These are phyloP conservation scores for Posidonia oceanica DNA, from an alignment of 116 monocot genomes.

Conservation along the genomic window DNA sequence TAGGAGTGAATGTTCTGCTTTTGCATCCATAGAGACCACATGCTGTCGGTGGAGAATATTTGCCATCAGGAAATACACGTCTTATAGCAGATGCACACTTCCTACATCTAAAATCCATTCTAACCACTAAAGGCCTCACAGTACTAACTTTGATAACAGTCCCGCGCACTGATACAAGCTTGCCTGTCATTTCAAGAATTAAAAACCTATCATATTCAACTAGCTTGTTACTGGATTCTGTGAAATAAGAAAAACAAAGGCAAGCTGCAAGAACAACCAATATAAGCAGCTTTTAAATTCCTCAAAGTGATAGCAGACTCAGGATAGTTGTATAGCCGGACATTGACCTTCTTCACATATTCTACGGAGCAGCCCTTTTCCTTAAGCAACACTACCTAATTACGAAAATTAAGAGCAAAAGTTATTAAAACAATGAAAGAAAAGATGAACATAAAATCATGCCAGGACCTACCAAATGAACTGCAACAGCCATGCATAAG, in stretches of 20 bases:
- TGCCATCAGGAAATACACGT: conserved; percentile 76
- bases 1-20: conserved; percentile 67
- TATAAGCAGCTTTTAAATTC: conserved; percentile 94
- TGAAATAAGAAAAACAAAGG: not conserved
- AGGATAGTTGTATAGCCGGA: conserved; percentile 61
- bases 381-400: conserved; percentile 39
- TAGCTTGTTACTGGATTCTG: not conserved
- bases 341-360: conserved; percentile 54
- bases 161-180: conserved; percentile 80
- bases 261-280: conserved; percentile 30
- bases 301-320: conserved; percentile 67
- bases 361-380: conserved; percentile 25
- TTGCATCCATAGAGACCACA: conserved; percentile 78
- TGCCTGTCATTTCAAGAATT: conserved; percentile 33
- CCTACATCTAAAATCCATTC: conserved; percentile 61
- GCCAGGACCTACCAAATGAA: conserved; percentile 37
- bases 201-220: not conserved
- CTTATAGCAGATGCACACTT: conserved; percentile 49
- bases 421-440: conserved; percentile 3
- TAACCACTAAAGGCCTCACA: conserved; percentile 64
- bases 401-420: not conserved
- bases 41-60: conserved; percentile 70
- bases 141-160: conserved; percentile 85
- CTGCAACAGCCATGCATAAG: conserved; percentile 77
- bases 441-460: conserved; percentile 4